Conservation (phyloP, 108 stramenopile genomes). For the Parietichytrium sp. region DNA sequence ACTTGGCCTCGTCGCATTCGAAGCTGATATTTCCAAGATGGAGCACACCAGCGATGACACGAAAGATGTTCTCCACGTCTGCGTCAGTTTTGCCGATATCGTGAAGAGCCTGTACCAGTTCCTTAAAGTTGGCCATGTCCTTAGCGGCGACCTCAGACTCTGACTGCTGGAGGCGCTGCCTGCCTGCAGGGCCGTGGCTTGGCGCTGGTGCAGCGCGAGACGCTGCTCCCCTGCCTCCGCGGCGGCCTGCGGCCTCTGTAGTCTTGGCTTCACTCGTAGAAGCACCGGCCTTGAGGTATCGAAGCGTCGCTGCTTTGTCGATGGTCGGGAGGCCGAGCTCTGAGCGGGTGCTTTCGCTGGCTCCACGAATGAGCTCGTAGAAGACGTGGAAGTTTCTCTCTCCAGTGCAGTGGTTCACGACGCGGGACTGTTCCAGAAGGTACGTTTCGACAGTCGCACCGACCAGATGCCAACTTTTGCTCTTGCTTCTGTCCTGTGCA, state of each 20-base stretch:
- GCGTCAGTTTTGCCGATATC: slow-evolving; percentile 52
- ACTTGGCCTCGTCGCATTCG: slow-evolving; percentile 51
- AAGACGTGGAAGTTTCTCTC: slow-evolving; percentile 71
- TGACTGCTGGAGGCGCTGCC: no score
- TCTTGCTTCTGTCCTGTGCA: not conserved
- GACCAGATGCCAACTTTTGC: not conserved
- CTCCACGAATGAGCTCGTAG: slow-evolving; percentile 62
- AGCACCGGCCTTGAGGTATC: slow-evolving; percentile 15
- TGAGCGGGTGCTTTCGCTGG: slow-evolving; percentile 32
- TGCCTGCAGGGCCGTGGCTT: no score
- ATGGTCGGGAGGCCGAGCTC: slow-evolving; percentile 56
- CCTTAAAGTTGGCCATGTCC: slow-evolving; percentile 33
- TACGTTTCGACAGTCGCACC: slow-evolving; percentile 56
- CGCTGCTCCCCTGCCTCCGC: no score
- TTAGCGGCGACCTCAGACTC: slow-evolving; percentile 19
- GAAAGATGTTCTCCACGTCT: slow-evolving; percentile 68
- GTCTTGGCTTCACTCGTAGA: no score
- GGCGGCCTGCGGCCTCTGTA: no score
- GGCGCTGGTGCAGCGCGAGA: no score
- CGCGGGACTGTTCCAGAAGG: slow-evolving; percentile 65
- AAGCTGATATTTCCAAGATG: slow-evolving; percentile 85
- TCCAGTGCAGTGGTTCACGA: slow-evolving; percentile 54
- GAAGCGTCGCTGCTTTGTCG: not conserved
- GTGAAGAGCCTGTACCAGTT: not conserved
- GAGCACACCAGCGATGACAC: slow-evolving; percentile 79